Percentiles rank a stretch among this genome's conserved stretches.
These are phyloP conservation scores for Coccomyxa subellipsoidea DNA, from an alignment of 163 green algal species.

Conservation along the genomic window DNA sequence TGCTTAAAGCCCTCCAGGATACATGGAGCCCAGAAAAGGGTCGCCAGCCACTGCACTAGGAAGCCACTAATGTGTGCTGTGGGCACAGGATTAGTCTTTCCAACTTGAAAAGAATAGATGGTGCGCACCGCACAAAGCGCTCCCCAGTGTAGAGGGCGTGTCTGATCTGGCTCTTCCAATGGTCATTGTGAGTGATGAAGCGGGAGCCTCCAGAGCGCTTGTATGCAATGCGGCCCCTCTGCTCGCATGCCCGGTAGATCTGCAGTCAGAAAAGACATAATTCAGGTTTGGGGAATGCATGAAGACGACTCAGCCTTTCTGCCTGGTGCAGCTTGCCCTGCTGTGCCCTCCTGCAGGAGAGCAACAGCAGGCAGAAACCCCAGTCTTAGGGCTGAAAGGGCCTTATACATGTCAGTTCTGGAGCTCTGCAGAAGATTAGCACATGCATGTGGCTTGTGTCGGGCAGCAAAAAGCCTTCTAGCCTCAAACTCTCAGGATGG, in stretches of 20 bases:
- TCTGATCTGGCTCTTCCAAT: constrained; percentile 74
- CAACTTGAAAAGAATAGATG: not conserved
- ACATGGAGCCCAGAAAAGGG: too few relatives aligned
- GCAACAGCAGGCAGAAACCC: too few relatives aligned
- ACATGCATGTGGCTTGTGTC: too few relatives aligned
- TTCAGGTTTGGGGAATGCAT: too few relatives aligned
- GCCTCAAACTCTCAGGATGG: not conserved
- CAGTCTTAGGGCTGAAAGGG: too few relatives aligned
- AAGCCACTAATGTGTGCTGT: too few relatives aligned
- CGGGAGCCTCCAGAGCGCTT: constrained; percentile 54
- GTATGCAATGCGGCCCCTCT: constrained; percentile 60
- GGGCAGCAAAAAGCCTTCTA: not conserved
- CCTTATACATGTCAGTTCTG: not conserved
- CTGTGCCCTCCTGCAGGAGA: too few relatives aligned
- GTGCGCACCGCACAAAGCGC: constrained; percentile 49
- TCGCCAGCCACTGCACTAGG: too few relatives aligned
- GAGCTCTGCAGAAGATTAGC: too few relatives aligned
- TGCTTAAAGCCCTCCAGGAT: too few relatives aligned
- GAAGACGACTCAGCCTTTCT: too few relatives aligned
- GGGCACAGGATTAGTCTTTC: not conserved
- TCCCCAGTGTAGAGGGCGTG: constrained; percentile 67
- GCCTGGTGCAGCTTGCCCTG: too few relatives aligned
- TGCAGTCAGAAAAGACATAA: constrained; percentile 13
- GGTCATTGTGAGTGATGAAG: constrained; percentile 66
- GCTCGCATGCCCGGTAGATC: constrained; percentile 60